Base-by-base conservation (phyloP, 345 rosid genomes). In the Combretum micranthum region DNA sequence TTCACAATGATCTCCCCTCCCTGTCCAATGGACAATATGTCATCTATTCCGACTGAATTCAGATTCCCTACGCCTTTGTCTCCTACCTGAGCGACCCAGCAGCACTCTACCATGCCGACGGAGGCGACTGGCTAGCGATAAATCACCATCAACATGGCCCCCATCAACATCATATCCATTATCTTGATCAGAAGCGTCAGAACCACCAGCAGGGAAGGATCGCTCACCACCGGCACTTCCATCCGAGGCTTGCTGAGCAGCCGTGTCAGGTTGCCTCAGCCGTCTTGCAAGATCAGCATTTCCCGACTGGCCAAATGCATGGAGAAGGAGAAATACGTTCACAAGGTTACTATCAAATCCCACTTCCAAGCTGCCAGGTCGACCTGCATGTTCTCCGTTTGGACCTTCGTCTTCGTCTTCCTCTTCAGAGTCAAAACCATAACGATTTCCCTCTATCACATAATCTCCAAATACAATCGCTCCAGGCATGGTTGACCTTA, bases 401-500 rank as follows among this genome's bases (percentile, higher is more conserved):
- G 9, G 7, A 32, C 10, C 39, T 11, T 11, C 10, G 9, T 32
- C 39, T 32, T 80, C 84, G 9, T 32, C 39, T 32, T 80, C 84
- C 70, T 76, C 77, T 57, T 79, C 81, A 52, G 70, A 72, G 57
- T 62, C 77, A 54, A 63, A 47, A 59, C 50, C 83, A 56, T 21
- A 67, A 56, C 65, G 67, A 14, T 74, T 76, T 16, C 87, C 86
- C 69, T 91, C 96, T 19, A 91, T 81, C 72, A 91, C 98, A 64
- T 85, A 91, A 72, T 91, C 96, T 32, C 96, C 98, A 47, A 88
- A 47, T 51, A 91, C 84, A 52, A 83, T 50, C 39, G 95, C 96
- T 48, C 91, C 94, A 2, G 96, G 91, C 0, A 76, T 79, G 13
- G 94, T 82, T 16, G 92, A 91, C 76, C 83, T 79, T 12, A 85